Evolutionary conservation across 2,329 filamentous ascomycete genomes (phyloP).

Genomic region (Pezicula rhizophila): DNA sequence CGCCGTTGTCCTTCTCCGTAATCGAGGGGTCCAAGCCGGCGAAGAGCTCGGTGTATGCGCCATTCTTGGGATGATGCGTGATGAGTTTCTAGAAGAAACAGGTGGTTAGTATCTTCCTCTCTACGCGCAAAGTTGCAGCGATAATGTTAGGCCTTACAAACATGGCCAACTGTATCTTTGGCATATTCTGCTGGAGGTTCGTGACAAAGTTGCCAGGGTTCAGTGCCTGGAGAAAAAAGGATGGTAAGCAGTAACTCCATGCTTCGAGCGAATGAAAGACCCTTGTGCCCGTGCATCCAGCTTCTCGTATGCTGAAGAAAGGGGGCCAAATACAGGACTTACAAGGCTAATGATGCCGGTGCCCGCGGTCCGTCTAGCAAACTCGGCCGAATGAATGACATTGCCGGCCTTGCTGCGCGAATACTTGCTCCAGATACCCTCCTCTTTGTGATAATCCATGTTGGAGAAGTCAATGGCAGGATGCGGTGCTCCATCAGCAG

Average conservation of each 20-base stretch:
- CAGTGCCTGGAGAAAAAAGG: not conserved
- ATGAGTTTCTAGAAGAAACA: not conserved
- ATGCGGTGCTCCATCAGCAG: not conserved
- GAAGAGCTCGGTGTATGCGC: constrained; percentile 6
- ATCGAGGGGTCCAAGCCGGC: too few relatives aligned
- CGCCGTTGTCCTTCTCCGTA: too few relatives aligned
- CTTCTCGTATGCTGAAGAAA: too few relatives aligned
- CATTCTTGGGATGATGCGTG: not conserved
- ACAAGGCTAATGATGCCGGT: constrained; percentile 8
- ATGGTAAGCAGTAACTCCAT: not conserved
- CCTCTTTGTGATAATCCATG: constrained; percentile 2
- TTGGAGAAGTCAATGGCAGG: constrained; percentile 6
- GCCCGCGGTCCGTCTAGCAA: constrained; percentile 1
- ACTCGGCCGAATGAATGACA: constrained; percentile 5
- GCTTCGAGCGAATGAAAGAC: too few relatives aligned
- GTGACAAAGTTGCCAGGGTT: constrained; percentile 6
- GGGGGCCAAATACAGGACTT: too few relatives aligned
- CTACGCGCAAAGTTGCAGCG: not conserved
- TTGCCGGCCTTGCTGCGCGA: constrained; percentile 10
- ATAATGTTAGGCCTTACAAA: not conserved
- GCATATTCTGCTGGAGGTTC: constrained; percentile 3
- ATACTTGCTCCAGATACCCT: constrained; percentile 4
- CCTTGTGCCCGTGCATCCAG: too few relatives aligned
- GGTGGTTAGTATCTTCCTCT: not conserved
- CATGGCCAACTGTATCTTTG: too few relatives aligned